phyloP scores from a whole-genome alignment of 2,329 filamentous ascomycete species.

The Aspergillus luchuensis region DNA sequence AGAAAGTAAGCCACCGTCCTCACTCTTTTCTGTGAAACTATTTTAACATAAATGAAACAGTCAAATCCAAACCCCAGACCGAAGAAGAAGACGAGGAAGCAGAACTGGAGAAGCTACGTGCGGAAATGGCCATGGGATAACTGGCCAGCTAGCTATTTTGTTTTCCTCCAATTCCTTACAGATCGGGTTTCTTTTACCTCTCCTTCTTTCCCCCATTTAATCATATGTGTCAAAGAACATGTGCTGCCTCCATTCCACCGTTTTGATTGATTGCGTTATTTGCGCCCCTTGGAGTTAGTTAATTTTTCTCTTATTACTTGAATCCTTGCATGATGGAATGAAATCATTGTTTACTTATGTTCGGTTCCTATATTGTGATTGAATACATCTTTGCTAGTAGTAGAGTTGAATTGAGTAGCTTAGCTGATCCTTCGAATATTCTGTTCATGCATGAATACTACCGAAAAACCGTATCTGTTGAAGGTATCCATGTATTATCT shows the following conservation, averaged over 20 bases:
- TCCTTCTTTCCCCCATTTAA: not conserved
- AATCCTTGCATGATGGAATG: constrained; percentile 14
- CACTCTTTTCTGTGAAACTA: not conserved
- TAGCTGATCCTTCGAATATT: no score
- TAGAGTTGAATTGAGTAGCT: not conserved
- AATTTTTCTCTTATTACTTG: not conserved
- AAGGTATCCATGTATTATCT: no score
- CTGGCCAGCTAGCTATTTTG: not conserved
- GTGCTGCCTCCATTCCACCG: not conserved
- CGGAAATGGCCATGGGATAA: constrained; percentile 90
- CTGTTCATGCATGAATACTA: no score
- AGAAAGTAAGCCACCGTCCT: constrained; percentile 64
- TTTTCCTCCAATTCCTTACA: not conserved
- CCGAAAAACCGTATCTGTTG: no score
- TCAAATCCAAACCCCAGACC: constrained; percentile 50
- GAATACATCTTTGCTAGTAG: constrained; percentile 1
- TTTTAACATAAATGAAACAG: constrained; percentile 29
- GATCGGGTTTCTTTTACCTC: constrained; percentile 3
- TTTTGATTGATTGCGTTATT: not conserved
- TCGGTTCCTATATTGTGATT: not conserved
- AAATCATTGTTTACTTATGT: constrained; percentile 9
- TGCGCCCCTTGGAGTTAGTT: constrained; percentile 7
- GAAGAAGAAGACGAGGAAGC: constrained; percentile 95
- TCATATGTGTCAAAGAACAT: constrained; percentile 4
- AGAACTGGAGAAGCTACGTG: constrained; percentile 88